Conservation (phyloP, 106 monocot species). For the Platanthera guangdongensis region DNA sequence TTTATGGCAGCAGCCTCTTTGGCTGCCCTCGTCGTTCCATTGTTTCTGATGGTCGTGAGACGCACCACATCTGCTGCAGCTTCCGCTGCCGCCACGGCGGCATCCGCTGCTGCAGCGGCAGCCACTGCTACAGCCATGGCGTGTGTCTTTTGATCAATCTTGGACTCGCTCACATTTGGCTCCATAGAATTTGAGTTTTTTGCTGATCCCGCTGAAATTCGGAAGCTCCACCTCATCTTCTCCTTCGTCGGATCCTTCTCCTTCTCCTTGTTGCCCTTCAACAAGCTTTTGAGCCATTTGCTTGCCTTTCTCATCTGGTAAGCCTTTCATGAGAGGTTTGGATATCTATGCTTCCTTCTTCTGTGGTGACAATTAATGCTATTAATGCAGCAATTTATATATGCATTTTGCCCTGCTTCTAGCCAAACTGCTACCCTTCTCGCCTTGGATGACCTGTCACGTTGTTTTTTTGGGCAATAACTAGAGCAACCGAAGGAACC, state of each 20-base stretch:
- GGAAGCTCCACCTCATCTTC: constrained; percentile 64
- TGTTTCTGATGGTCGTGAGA: constrained; percentile 2
- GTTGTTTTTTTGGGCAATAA: constrained; percentile 1
- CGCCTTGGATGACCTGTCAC: background rate
- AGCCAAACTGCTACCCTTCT: background rate
- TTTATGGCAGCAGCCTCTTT: constrained; percentile 37
- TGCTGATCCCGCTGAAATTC: constrained; percentile 8
- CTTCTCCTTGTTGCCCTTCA: constrained; percentile 48
- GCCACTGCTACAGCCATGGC: constrained; percentile 35
- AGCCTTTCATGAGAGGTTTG: background rate
- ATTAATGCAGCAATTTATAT: constrained; percentile 3
- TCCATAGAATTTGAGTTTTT: constrained; percentile 15
- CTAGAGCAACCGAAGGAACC: background rate
- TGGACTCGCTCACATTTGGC: constrained; percentile 10
- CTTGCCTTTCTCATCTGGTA: constrained; percentile 35
- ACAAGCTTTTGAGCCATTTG: constrained; percentile 42
- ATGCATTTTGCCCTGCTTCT: background rate
- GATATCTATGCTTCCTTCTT: background rate
- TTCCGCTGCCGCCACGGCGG: constrained; percentile 39
- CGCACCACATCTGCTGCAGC: constrained; percentile 31
- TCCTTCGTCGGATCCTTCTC: constrained; percentile 33
- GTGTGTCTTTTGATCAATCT: constrained; percentile 19
- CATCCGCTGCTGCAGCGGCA: constrained; percentile 39
- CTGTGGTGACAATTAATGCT: background rate
- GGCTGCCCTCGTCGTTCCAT: background rate